These are phyloP conservation scores for Xylaria intraflava DNA, from an alignment of 495 filamentous ascomycete genomes.

Conservation along the genomic window DNA sequence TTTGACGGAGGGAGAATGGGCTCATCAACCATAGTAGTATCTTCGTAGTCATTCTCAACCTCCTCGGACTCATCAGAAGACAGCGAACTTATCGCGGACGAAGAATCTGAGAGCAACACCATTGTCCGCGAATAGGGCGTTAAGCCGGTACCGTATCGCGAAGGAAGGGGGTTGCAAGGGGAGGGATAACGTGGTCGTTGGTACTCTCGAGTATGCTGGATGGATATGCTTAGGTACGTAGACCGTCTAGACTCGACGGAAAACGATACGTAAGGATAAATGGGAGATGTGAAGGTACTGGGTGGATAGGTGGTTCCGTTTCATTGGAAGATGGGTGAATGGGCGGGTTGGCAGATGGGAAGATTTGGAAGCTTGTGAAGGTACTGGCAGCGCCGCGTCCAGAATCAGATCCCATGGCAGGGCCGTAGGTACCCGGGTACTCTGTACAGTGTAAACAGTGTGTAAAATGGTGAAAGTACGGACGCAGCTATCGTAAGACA, in stretches of 20 bases:
- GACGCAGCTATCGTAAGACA: too few species aligned
- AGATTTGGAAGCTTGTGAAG: too few species aligned
- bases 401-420: too few species aligned
- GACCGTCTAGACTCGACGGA: background rate
- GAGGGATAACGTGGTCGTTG: background rate
- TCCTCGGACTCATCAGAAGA: constrained; percentile 42
- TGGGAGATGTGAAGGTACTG: background rate
- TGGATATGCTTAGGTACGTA: background rate
- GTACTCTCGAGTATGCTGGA: background rate
- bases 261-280: background rate
- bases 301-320: background rate
- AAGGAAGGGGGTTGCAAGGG: background rate
- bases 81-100: constrained; percentile 27
- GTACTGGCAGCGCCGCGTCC: too few species aligned
- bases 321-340: background rate
- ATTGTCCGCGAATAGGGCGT: constrained; percentile 10
- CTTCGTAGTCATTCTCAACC: constrained; percentile 42
- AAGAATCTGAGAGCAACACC: constrained; percentile 24
- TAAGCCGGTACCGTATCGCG: background rate
- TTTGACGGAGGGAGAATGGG: constrained; percentile 40
- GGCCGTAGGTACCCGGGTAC: too few species aligned
- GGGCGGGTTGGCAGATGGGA: too few species aligned
- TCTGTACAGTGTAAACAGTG: too few species aligned
- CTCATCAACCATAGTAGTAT: constrained; percentile 30
- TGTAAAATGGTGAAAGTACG: too few species aligned